Evolutionary conservation across 148 eudicot genomes (phyloP).

Genomic region (Dysphania ambrosioides): DNA sequence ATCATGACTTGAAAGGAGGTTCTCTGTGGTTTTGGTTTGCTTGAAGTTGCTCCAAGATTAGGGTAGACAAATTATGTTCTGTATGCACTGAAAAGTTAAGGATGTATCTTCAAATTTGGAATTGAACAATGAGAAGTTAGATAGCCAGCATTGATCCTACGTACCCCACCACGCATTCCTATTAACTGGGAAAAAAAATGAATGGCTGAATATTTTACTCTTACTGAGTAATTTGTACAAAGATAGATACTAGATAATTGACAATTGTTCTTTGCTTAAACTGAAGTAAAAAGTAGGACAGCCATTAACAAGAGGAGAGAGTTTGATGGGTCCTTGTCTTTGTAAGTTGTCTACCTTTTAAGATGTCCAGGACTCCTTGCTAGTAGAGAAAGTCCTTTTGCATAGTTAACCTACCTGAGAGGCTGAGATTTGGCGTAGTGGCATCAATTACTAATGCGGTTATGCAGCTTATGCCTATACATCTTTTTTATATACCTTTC

Average conservation of each 20-base stretch:
- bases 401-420: neutral
- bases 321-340: neutral
- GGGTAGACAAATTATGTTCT: too few relatives aligned
- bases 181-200: too few relatives aligned
- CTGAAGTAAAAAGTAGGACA: neutral
- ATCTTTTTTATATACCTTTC: neutral
- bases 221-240: neutral
- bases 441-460: neutral
- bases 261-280: neutral
- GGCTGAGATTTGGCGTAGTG: neutral
- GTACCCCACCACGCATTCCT: too few relatives aligned
- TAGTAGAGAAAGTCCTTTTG: neutral
- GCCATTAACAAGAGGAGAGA: neutral
- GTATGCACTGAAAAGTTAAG: too few relatives aligned
- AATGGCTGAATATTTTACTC: neutral
- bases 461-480: neutral
- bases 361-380: neutral
- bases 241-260: neutral
- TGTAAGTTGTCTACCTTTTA: neutral
- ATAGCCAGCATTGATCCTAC: too few relatives aligned
- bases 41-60: too few relatives aligned
- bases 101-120: too few relatives aligned
- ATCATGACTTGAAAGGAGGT: neutral
- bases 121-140: too few relatives aligned
- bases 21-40: neutral